phyloP scores from a whole-genome alignment of 129 eudicot genomes.

The Flaveria bidentis region DNA sequence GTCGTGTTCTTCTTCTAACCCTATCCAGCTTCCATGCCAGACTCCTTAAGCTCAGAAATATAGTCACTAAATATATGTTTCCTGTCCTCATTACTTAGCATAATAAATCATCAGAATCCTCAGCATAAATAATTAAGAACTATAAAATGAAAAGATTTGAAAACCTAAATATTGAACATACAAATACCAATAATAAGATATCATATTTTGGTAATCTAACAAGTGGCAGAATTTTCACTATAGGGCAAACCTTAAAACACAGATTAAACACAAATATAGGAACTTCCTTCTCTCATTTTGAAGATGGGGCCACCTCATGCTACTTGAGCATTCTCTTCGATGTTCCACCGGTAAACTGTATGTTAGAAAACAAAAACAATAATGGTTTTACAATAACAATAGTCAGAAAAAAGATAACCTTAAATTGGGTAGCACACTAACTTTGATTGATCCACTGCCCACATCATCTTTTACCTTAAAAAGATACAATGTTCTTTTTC shows the following conservation, averaged over 20 bases:
- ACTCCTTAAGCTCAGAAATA: slow-evolving; percentile 74
- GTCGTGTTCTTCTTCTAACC: too few relatives aligned
- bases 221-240: slow-evolving; percentile 18
- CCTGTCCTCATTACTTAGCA: slow-evolving; percentile 84
- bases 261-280: slow-evolving; percentile 76
- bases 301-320: slow-evolving; percentile 98
- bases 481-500: slow-evolving; percentile 41
- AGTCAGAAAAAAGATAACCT: slow-evolving; percentile 49
- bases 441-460: slow-evolving; percentile 80
- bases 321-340: slow-evolving; percentile 95
- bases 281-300: slow-evolving; percentile 99
- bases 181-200: not conserved
- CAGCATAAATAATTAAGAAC: slow-evolving; percentile 50
- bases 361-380: not conserved
- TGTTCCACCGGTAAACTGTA: slow-evolving; percentile 26
- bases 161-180: not conserved
- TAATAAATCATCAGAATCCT: too few relatives aligned
- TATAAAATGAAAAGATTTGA: slow-evolving; percentile 31
- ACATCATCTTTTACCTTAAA: slow-evolving; percentile 66
- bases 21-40: slow-evolving; percentile 54
- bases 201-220: slow-evolving; percentile 18
- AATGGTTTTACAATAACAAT: not conserved
- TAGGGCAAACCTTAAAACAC: slow-evolving; percentile 81
- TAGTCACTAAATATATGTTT: slow-evolving; percentile 72
- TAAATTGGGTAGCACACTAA: slow-evolving; percentile 76